phyloP scores from a whole-genome alignment of 208 protist species.

The Leishmania turanica region DNA sequence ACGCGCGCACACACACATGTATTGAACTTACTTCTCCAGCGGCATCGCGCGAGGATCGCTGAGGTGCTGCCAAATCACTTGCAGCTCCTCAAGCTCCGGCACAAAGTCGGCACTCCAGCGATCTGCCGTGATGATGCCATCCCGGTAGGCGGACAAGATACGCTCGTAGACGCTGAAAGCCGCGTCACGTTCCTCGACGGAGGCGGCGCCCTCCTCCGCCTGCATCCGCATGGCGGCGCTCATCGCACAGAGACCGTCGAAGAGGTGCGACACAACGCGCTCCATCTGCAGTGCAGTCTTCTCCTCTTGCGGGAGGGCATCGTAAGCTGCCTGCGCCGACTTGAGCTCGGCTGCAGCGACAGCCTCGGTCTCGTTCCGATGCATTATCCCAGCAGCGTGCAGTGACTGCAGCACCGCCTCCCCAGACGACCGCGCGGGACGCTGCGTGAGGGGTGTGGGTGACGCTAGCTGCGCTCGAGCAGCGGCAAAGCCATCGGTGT shows the following conservation, averaged over 20 bases:
- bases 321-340: constrained; percentile 32
- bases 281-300: constrained; percentile 29
- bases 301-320: constrained; percentile 25
- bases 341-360: constrained; percentile 6
- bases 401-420: constrained; percentile 51
- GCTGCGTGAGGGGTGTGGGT: constrained; percentile 20
- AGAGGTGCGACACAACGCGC: constrained; percentile 42
- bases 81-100: constrained; percentile 53
- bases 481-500: constrained; percentile 15
- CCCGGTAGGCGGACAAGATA: constrained; percentile 20
- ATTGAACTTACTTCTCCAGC: background rate
- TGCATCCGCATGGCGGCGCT: constrained; percentile 56
- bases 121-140: constrained; percentile 20
- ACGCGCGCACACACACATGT: background rate
- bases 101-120: constrained; percentile 57
- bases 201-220: constrained; percentile 23
- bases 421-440: constrained; percentile 17
- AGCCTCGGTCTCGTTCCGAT: constrained; percentile 21
- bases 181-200: constrained; percentile 41
- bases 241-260: constrained; percentile 57
- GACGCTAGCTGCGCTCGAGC: constrained; percentile 15
- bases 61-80: constrained; percentile 35
- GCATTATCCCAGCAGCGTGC: constrained; percentile 28
- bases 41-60: constrained; percentile 34
- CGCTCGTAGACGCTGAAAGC: constrained; percentile 42